Evolutionary conservation across 345 rosid species (phyloP), one percentile per base, ranked within the genome.

Genomic region (Mangifera indica): DNA sequence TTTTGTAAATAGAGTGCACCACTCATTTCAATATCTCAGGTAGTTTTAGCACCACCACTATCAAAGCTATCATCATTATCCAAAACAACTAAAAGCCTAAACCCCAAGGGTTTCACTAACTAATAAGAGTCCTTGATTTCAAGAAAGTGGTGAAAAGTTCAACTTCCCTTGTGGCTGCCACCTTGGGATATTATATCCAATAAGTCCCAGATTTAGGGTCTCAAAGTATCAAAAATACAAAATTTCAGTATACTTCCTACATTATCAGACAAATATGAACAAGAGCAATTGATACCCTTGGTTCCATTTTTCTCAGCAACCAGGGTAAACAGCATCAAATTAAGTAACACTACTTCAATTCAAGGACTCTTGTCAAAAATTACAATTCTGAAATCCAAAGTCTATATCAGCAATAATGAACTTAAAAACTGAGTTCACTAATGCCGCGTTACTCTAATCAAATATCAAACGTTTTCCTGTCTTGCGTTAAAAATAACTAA

Each of bases 201-300:
- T 29, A 29, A 29, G 32, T 29, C 32, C 32, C 2, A 29, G 32
- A 29, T 29, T 29, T 29, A 29, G 32, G 32, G 32, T 29, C 32
- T 29, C 32, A 29, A 3, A 29, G 32, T 29, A 29, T 29, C 32
- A 29, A 29, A 29, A 13, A 40, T 21, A 37, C 5, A 69, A 17
- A 24, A 21, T 26, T 69, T 12, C 25, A 24, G 22, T 52, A 42
- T 53, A 52, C 10, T 65, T 52, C 60, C 48, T 11, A 0, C 40
- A 63, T 57, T 22, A 71, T 10, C 52, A 29, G 32, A 29, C 32
- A 29, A 21, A 75, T 68, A 52, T 29, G 32, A 21, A 48, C 22
- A 21, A 7, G 46, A 69, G 37, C 37, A 68, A 32, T 29, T 13
- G 9, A 42, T 48, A 20, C 44, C 10, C 7, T 51, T 63, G 21